Evolutionary conservation across 2,329 filamentous ascomycete genomes (phyloP), one percentile per base, ranked within the genome.

Genomic region (Xylariaceae sp.): DNA sequence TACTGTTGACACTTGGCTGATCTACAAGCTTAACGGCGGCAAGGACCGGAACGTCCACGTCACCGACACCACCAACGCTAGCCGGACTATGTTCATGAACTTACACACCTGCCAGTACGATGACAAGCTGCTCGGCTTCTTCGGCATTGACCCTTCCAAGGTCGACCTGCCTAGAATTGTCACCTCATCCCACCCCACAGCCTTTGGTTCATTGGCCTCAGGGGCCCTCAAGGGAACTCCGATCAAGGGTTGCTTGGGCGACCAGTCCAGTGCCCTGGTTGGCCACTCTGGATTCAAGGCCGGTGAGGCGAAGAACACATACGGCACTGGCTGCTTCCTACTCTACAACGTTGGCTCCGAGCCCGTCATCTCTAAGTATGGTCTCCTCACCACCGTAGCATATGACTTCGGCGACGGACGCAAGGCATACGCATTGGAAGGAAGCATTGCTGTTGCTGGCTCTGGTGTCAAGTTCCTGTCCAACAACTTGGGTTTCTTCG

Each of bases 81-180:
- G 89, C 56, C 81, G 92, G 69, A 96, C 92, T 61, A 95, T 96
- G 91, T 94, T 96, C 74, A 92, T 96, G 88, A 91, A 96, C 75
- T 80, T 96, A 56, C 82, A 86, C 67, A 92, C 87, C 9, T 80
- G 91, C 60, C 74, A 92, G 68, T 96, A 96, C 74, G 90, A 93
- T 71, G 85, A 91, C 58, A 80, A 80, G 47, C 81, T 96, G 30
- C 77, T 96, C 30, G 76, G 84, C 23, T 96, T 95, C 77, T 96
- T 96, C 74, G 84, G 83, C 51, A 82, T 96, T 62, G 81, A 85
- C 68, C 73, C 68, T 53, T 80, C 78, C 57, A 93, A 92, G 73
- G 77, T 95, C 48, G 79, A 82, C 54, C 78, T 96, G 10, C 92
- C 92, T n/a, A 85, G 87, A 69, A 95, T 96, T 66, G 87, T 92